Evolutionary conservation across 371 early-diverging fungal genomes (phyloP), one percentile per base, ranked within the genome.

Genomic region (Dinochytrium kinnereticum): DNA sequence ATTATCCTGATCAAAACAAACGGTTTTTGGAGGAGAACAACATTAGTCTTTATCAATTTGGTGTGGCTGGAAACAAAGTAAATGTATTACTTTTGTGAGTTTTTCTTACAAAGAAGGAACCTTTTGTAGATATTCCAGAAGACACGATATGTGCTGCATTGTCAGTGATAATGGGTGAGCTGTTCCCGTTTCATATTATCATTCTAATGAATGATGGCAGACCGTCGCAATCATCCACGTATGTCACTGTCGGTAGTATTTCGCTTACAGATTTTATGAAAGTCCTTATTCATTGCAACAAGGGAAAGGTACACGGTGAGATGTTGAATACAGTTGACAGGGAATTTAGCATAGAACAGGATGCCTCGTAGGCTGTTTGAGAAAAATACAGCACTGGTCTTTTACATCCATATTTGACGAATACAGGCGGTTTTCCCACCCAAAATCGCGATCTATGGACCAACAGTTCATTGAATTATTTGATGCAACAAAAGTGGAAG

Each of bases 391-490:
- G 72, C 91, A 94, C 65, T 98, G 98, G 98, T 91, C 94, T 1
- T 90, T 91, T 72, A 96, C 96, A 0, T 93, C 95, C 37, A 96
- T 97, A 33, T 98, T 98, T 86, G 96, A 96, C 77, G 98, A 98
- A 79, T 98, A 98, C 80, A 89, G 98, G 57, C 84, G 95, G 31
- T 97, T 94, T 77, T 93, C 96, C 26, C 92, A 93, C 69, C 97
- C 97, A 1, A 97, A 97, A 79, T 91, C 95, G 1, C 84, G 98
- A 30, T 90, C 94, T 0, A 94, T 96, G 94, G 98, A 98, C 77
- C 97, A 97, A 78, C 98, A 97, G 79, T 98, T 97, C 78, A 97
- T 98, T 51, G 98, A 98, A 75, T 87, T 98, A 38, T 98, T 96
- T 84, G 96, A 97, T 72, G 80, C 90, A 7, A 80, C 90, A 28